These are phyloP conservation scores for Rutstroemia sp. DNA, from an alignment of 2,329 filamentous ascomycete genomes.

Conservation along the genomic window DNA sequence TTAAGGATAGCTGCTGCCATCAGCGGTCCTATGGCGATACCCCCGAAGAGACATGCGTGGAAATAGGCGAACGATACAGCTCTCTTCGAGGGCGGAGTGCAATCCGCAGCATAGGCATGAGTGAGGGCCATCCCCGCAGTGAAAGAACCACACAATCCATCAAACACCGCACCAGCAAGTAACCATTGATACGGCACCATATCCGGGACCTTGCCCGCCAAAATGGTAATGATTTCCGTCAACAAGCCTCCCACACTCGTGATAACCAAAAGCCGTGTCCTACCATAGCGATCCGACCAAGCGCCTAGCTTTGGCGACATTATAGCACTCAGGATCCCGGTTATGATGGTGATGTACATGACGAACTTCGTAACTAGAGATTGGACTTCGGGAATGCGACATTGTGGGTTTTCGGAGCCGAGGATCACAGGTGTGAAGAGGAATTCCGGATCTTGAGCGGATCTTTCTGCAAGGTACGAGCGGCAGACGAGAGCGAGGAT, in stretches of 20 bases:
- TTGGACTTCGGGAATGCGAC: constrained; percentile 72
- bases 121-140: constrained; percentile 70
- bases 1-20: constrained; percentile 74
- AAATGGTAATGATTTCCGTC: constrained; percentile 68
- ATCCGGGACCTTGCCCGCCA: constrained; percentile 70
- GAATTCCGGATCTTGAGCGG: constrained; percentile 49
- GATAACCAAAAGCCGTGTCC: constrained; percentile 65
- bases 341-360: constrained; percentile 65
- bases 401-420: constrained; percentile 69
- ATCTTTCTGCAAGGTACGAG: constrained; percentile 68
- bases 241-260: constrained; percentile 68
- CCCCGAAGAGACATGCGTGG: constrained; percentile 80
- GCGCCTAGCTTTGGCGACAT: constrained; percentile 76
- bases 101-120: constrained; percentile 86
- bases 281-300: constrained; percentile 79
- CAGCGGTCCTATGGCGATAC: constrained; percentile 81
- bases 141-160: constrained; percentile 84
- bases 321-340: constrained; percentile 72
- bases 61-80: constrained; percentile 84
- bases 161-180: constrained; percentile 66
- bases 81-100: constrained; percentile 70
- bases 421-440: constrained; percentile 57
- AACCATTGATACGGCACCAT: constrained; percentile 70
- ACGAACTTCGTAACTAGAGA: constrained; percentile 70
- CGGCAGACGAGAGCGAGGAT: constrained; percentile 79